These are phyloP conservation scores for Pseudonitzschia delicatissima DNA, from an alignment of 108 stramenopile species.

Conservation along the genomic window DNA sequence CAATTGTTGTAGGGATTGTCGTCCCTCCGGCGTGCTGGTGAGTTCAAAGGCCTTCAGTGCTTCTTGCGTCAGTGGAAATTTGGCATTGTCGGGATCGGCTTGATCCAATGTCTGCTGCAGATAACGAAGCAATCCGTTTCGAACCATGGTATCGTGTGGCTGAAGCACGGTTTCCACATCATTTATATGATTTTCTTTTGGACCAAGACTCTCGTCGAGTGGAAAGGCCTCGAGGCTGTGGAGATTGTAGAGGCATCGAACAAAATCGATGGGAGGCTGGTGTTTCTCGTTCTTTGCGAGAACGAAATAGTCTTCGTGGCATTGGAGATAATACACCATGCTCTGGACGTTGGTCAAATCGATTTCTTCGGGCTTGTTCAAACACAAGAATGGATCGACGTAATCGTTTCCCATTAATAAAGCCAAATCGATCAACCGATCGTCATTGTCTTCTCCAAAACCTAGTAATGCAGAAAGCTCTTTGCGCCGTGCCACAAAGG, in stretches of 20 bases:
- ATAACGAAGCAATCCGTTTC: slow-evolving; percentile 24
- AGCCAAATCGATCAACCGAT: slow-evolving; percentile 53
- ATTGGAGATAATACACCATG: not conserved
- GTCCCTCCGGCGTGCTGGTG: not conserved
- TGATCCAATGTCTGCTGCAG: slow-evolving; percentile 17
- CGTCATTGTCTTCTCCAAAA: slow-evolving; percentile 38
- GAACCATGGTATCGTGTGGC: slow-evolving; percentile 20
- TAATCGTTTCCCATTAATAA: slow-evolving; percentile 74
- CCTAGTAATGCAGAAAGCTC: slow-evolving; percentile 39
- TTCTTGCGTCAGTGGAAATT: not conserved
- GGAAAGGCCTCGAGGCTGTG: slow-evolving; percentile 30
- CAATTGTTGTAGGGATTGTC: not conserved
- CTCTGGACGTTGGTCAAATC: not conserved
- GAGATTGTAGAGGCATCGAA: slow-evolving; percentile 43
- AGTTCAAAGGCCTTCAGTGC: slow-evolving; percentile 8
- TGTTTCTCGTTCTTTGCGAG: slow-evolving; percentile 8
- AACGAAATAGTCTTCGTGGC: slow-evolving; percentile 10
- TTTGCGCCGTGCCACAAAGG: slow-evolving; percentile 12
- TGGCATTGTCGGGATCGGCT: not conserved
- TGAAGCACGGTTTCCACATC: not conserved
- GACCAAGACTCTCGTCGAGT: not conserved
- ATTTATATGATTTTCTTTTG: not conserved
- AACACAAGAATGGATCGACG: slow-evolving; percentile 18
- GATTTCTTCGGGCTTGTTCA: not conserved
- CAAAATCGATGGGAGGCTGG: slow-evolving; percentile 32